phyloP scores from a whole-genome alignment of 306 rosid genomes.

The Canavalia gladiata region DNA sequence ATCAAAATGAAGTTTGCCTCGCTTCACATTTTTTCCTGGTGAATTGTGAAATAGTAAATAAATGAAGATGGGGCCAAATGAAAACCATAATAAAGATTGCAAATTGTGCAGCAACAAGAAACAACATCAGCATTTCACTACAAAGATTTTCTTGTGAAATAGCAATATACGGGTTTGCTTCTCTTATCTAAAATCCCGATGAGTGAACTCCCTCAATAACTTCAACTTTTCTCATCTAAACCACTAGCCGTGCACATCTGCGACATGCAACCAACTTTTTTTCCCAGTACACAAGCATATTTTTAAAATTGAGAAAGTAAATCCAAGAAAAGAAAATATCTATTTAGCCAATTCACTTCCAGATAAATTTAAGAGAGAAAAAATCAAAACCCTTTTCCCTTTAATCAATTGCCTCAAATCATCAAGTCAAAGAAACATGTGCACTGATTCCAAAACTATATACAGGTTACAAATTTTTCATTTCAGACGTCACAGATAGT shows the following conservation, averaged over 20 bases:
- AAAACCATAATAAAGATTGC: background rate
- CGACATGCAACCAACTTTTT: constrained; percentile 20
- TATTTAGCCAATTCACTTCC: background rate
- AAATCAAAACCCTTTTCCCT: background rate
- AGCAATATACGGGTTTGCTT: background rate
- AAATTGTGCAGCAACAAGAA: background rate
- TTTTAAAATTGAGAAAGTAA: background rate
- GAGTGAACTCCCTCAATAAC: background rate
- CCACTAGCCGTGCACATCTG: background rate
- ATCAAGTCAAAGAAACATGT: background rate
- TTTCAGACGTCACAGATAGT: background rate
- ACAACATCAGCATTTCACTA: background rate
- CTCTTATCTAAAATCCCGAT: background rate
- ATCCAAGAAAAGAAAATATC: background rate
- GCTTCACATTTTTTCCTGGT: no score
- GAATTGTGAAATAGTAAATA: no score
- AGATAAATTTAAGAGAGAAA: background rate
- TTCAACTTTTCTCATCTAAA: constrained; percentile 7
- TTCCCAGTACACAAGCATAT: background rate
- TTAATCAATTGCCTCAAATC: background rate
- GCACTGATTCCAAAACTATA: background rate
- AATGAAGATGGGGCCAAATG: background rate
- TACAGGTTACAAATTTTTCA: background rate
- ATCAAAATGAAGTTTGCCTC: no score
- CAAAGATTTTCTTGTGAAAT: background rate